A percentile compares a stretch with the other conserved stretches of the same genome.
Evolutionary conservation across 2,329 filamentous ascomycete genomes (phyloP).

Genomic region (Pyrenophora tritici-repentis): DNA sequence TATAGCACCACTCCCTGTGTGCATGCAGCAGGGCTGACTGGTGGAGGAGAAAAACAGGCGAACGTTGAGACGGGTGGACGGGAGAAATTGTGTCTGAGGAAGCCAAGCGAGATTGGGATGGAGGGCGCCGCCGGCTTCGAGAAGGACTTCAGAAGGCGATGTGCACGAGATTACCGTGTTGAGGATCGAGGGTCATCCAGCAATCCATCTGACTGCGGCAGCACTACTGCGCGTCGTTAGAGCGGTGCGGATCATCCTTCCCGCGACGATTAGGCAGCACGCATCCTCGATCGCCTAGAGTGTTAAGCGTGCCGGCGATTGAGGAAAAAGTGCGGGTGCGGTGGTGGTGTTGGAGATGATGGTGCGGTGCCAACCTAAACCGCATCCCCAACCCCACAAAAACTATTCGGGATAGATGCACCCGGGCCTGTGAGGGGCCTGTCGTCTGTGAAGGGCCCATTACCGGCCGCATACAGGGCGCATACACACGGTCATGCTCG

Average conservation of each 20-base stretch:
- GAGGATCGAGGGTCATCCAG: conserved; percentile 1
- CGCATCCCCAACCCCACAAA: too few species aligned
- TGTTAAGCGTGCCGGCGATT: background rate
- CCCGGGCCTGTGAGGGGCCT: too few species aligned
- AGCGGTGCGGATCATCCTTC: conserved; percentile 26
- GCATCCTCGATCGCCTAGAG: conserved; percentile 9
- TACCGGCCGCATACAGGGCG: too few species aligned
- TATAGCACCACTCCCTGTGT: conserved; percentile 30
- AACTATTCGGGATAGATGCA: too few species aligned
- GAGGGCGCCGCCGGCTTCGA: conserved; percentile 16
- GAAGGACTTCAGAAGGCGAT: conserved; percentile 19
- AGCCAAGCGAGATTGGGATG: conserved; percentile 23
- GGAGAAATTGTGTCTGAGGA: conserved; percentile 23
- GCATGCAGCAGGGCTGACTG: conserved; percentile 20
- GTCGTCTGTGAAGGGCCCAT: too few species aligned
- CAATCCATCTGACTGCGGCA: conserved; percentile 11
- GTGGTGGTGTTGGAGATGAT: too few species aligned
- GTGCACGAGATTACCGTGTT: conserved; percentile 4
- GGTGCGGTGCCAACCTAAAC: too few species aligned
- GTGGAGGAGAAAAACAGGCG: conserved; percentile 21
- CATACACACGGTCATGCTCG: background rate
- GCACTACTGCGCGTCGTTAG: conserved; percentile 24
- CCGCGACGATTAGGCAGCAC: conserved; percentile 13
- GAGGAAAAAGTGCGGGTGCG: background rate
- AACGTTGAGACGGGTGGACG: conserved; percentile 35